These are phyloP conservation scores for Xylona heveae DNA, from an alignment of 495 filamentous ascomycete genomes.

Conservation along the genomic window DNA sequence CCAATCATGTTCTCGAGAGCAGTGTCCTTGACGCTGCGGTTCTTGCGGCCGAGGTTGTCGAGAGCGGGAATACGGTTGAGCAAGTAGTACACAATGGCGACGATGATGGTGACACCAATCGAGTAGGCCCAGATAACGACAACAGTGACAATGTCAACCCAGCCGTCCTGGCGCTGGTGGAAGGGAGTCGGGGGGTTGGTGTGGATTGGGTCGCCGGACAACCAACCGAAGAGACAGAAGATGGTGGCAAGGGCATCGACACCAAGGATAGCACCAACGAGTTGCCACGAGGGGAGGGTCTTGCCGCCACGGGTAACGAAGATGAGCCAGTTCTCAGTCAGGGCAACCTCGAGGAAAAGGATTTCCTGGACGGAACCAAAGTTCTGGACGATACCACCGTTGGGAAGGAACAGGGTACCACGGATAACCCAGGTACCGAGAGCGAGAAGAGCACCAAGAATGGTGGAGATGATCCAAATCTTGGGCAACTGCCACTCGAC, in stretches of 20 bases:
- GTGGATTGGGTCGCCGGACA: conserved; percentile 23
- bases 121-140: conserved; percentile 63
- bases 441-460: conserved; percentile 44
- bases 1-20: too few species aligned
- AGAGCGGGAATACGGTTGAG: conserved; percentile 45
- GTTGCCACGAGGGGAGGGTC: conserved; percentile 52
- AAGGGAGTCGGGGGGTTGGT: conserved; percentile 21
- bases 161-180: conserved; percentile 32
- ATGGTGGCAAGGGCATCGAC: conserved; percentile 50
- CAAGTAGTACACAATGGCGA: conserved; percentile 58
- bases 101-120: conserved; percentile 56
- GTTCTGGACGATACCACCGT: conserved; percentile 55
- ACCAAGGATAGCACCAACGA: conserved; percentile 46
- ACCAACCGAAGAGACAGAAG: conserved; percentile 56
- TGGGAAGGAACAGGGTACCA: conserved; percentile 38
- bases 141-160: conserved; percentile 54
- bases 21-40: too few species aligned
- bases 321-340: conserved; percentile 65
- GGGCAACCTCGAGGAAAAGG: conserved; percentile 51
- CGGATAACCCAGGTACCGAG: conserved; percentile 49
- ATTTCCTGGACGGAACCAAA: conserved; percentile 50
- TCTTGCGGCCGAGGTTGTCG: too few species aligned
- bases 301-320: conserved; percentile 56
- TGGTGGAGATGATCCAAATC: conserved; percentile 54
- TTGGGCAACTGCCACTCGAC: conserved; percentile 63